Evolutionary conservation across 2,329 filamentous ascomycete genomes (phyloP).

Genomic region (Fusarium albosuccineum): DNA sequence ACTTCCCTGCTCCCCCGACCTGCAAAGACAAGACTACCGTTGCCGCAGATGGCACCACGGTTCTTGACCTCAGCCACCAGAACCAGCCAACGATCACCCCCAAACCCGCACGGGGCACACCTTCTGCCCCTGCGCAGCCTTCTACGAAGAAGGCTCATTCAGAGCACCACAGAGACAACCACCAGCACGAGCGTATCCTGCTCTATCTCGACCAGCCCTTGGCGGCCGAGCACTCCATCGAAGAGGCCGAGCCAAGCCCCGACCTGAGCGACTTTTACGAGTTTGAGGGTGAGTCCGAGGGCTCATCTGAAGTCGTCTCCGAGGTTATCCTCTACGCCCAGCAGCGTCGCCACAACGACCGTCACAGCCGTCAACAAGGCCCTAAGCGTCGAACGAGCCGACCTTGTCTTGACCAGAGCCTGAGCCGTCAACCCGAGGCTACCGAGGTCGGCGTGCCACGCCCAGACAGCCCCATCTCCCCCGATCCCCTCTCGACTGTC

Average conservation of each 20-base stretch:
- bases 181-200: constrained; percentile 45
- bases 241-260: constrained; percentile 51
- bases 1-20: constrained; percentile 52
- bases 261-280: constrained; percentile 57
- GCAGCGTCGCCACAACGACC: constrained; percentile 28
- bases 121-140: constrained; percentile 8
- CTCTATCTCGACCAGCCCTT: constrained; percentile 49
- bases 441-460: constrained; percentile 51
- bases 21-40: constrained; percentile 44
- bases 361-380: constrained; percentile 19
- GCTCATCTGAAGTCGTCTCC: constrained; percentile 28
- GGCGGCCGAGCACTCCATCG: constrained; percentile 36
- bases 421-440: constrained; percentile 12
- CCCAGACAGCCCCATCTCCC: constrained; percentile 58
- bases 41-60: constrained; percentile 41
- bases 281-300: constrained; percentile 47
- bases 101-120: neutral
- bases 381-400: constrained; percentile 32
- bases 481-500: constrained; percentile 47
- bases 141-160: constrained; percentile 28
- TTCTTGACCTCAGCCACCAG: constrained; percentile 38
- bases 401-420: constrained; percentile 11
- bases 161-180: constrained; percentile 21
- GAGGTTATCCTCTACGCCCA: constrained; percentile 33
- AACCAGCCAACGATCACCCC: neutral